Conservation (phyloP, 345 rosid genomes). For the Citrus australasica region DNA sequence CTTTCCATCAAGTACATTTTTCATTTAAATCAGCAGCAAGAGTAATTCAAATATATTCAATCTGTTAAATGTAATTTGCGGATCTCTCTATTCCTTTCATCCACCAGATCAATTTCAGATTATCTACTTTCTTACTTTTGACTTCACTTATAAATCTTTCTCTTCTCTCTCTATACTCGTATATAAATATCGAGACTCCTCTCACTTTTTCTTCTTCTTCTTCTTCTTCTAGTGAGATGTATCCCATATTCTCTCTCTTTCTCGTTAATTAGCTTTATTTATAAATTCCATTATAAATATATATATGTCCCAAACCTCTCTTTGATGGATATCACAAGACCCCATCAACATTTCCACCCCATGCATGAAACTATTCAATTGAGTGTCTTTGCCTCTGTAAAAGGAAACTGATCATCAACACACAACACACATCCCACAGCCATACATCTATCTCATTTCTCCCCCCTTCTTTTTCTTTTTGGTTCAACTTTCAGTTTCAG, state of each 20-base stretch:
- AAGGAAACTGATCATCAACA: slow-evolving; percentile 28
- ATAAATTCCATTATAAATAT: slow-evolving; percentile 23
- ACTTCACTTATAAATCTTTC: neutral
- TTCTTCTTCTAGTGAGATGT: neutral
- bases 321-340: slow-evolving; percentile 64
- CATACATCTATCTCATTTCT: neutral
- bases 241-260: slow-evolving; percentile 1
- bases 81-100: too few species aligned
- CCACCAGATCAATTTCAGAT: too few species aligned
- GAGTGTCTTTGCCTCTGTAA: slow-evolving; percentile 40
- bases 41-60: too few species aligned
- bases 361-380: slow-evolving; percentile 66
- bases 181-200: neutral
- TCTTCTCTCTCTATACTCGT: too few species aligned
- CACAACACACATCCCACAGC: neutral
- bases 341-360: slow-evolving; percentile 25
- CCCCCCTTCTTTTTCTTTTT: neutral
- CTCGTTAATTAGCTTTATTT: slow-evolving; percentile 5
- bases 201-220: too few species aligned
- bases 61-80: too few species aligned
- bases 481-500: too few species aligned
- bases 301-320: slow-evolving; percentile 8
- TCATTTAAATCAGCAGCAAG: too few species aligned
- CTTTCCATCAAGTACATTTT: too few species aligned
- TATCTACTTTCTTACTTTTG: neutral